Evolutionary conservation across 148 eudicot species (phyloP).

Genomic region (Camellia lanceoleosa): DNA sequence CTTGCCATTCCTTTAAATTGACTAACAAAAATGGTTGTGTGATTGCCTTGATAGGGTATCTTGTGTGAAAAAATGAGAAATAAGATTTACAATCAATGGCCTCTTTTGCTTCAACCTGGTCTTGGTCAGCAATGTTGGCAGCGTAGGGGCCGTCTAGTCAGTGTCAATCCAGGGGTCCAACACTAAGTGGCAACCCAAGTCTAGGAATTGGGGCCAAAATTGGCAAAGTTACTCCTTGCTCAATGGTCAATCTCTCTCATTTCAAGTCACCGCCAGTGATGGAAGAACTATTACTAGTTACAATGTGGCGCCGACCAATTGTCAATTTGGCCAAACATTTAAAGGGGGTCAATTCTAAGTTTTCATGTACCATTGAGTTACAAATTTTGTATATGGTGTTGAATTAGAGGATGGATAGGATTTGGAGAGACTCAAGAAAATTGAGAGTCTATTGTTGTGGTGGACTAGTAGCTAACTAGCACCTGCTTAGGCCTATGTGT

Average conservation of each 20-base stretch:
- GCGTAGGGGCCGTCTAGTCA: conserved; percentile 28
- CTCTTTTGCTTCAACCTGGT: conserved; percentile 33
- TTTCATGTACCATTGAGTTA: no score
- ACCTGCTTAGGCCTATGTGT: conserved; percentile 30
- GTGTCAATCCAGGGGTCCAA: conserved; percentile 33
- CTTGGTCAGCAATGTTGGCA: conserved; percentile 31
- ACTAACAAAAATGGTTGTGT: neutral
- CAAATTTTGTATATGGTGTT: neutral
- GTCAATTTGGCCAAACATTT: conserved; percentile 39
- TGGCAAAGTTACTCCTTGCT: conserved; percentile 35
- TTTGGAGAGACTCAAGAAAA: conserved; percentile 6
- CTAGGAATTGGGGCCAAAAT: conserved; percentile 38
- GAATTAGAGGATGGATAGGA: conserved; percentile 1
- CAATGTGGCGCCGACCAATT: conserved; percentile 29
- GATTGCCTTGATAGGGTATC: conserved; percentile 24
- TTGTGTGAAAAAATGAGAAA: conserved; percentile 31
- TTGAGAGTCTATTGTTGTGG: conserved; percentile 24
- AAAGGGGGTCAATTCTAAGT: conserved; percentile 24
- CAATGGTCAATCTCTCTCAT: conserved; percentile 33
- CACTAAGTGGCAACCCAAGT: conserved; percentile 35
- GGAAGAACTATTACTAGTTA: conserved; percentile 25
- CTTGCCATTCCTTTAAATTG: no score
- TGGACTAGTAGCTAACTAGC: conserved; percentile 14
- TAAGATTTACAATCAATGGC: conserved; percentile 37
- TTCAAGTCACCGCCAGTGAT: conserved; percentile 33